Evolutionary conservation across 139 green algal genomes (phyloP), one percentile per base, ranked within the genome.

Genomic region (Tetraselmis striata): DNA sequence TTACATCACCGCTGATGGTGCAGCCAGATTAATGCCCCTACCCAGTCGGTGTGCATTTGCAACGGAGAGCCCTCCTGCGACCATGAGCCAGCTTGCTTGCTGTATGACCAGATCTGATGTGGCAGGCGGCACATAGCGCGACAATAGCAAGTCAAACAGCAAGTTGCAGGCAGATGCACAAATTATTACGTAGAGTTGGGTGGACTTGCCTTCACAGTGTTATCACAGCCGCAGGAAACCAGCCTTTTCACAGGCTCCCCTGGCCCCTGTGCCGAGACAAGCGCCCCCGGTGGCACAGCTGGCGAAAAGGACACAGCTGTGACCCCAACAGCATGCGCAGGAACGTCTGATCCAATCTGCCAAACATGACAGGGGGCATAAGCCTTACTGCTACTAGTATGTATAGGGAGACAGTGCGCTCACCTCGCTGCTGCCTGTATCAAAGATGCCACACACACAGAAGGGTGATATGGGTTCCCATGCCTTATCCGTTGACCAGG

Each of bases 251-350:
- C 88, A 0, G 90, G 85, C 27, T 86, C 81, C 23, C 78, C 59
- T 1, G 86, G 79, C 5, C 87, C 59, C 59, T 91, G 89, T 29
- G 83, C 84, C 30, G 81, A 85, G 0, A 95, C 89, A 0, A 96
- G 83, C 0, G 90, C 84, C 2, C 92, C 94, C 24, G 93, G 79
- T 22, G 92, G 85, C 0, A 85, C 77, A 22, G 93, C 90, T n/a
- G 96, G 96, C 0, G 94, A 91, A 95, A 96, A 99, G 23, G 89
- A 95, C 0, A 99, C 95, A 0, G 92, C 90, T 29, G 91, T 98
- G 45, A 85, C 92, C 0, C 96, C 96, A 1, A 98, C 86, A 2
- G 92, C 84, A 86, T 99, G 96, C 0, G 91, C 95, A 67, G 45
- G 45, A 67, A 18, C 18, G 18, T 67, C 45, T 25, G 11, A 5